These are phyloP conservation scores for Leccinum longicurvipes DNA, from an alignment of 768 basidiomycete genomes.

Conservation along the genomic window DNA sequence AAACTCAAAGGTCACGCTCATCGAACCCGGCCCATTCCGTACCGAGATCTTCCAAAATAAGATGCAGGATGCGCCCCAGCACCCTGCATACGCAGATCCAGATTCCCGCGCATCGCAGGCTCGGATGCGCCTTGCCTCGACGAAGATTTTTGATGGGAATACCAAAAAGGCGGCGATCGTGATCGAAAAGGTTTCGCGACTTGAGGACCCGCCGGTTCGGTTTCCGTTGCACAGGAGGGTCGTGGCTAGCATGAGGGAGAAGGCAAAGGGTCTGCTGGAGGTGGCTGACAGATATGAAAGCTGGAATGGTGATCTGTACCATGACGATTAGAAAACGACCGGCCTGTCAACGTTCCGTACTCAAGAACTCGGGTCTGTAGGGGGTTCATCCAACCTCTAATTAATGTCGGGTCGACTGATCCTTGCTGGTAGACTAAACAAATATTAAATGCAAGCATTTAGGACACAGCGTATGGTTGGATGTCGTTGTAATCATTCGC, in stretches of 20 bases:
- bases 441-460: too few species aligned
- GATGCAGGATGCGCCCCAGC: constrained; percentile 1
- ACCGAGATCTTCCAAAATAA: constrained; percentile 7
- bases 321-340: not conserved
- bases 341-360: too few species aligned
- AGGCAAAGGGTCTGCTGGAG: constrained; percentile 10
- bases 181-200: constrained; percentile 12
- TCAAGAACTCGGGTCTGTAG: too few species aligned
- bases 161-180: constrained; percentile 9
- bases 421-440: not conserved
- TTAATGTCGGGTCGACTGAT: not conserved
- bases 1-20: constrained; percentile 13
- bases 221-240: constrained; percentile 10
- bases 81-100: constrained; percentile 20
- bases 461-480: too few species aligned
- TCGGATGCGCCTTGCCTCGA: not conserved
- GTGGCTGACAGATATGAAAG: constrained; percentile 12
- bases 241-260: constrained; percentile 10
- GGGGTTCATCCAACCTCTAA: not conserved
- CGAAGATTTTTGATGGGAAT: constrained; percentile 10
- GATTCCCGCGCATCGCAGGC: not conserved
- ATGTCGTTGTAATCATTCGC: too few species aligned
- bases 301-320: constrained; percentile 18
- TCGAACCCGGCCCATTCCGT: constrained; percentile 17
- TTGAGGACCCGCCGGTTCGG: constrained; percentile 18